These are phyloP conservation scores for Oldenlandia corymbosa DNA, from an alignment of 257 asterid species.

Conservation along the genomic window DNA sequence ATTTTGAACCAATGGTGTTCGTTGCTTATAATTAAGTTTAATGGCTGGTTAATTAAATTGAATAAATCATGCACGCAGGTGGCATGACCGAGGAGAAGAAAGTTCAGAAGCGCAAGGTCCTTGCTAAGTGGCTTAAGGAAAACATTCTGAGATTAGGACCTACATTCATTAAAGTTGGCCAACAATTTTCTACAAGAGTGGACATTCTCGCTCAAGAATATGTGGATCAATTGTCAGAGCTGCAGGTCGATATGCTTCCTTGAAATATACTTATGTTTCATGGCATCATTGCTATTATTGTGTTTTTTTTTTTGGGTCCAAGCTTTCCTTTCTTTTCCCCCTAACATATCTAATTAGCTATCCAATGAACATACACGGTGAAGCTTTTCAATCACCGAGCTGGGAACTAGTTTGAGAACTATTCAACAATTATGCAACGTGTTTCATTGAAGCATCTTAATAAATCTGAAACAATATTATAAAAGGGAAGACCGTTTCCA, in stretches of 20 bases:
- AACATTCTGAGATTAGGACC: slow-evolving; percentile 91
- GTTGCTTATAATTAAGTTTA: slow-evolving; percentile 1
- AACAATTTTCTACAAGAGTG: slow-evolving; percentile 95
- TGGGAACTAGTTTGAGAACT: too few relatives aligned
- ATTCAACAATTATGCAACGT: too few relatives aligned
- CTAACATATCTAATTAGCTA: too few relatives aligned
- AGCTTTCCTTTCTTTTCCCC: not conserved
- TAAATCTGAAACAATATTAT: too few relatives aligned
- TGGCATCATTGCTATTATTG: not conserved
- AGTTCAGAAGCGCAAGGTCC: slow-evolving; percentile 61
- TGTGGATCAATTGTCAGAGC: slow-evolving; percentile 94
- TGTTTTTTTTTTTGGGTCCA: too few relatives aligned
- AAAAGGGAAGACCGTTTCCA: too few relatives aligned
- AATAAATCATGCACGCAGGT: slow-evolving; percentile 40
- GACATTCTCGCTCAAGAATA: slow-evolving; percentile 99
- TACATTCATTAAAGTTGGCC: slow-evolving; percentile 94
- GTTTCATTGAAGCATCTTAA: too few relatives aligned
- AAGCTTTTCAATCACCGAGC: too few relatives aligned
- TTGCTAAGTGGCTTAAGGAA: slow-evolving; percentile 97
- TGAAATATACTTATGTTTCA: slow-evolving; percentile 2
- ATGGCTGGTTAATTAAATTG: slow-evolving; percentile 11
- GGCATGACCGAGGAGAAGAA: slow-evolving; percentile 79
- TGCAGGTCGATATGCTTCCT: slow-evolving; percentile 48
- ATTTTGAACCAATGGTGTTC: not conserved
- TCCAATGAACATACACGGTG: too few relatives aligned